Evolutionary conservation across 2,329 filamentous ascomycete species (phyloP).

Genomic region (Metarhizium humberi): DNA sequence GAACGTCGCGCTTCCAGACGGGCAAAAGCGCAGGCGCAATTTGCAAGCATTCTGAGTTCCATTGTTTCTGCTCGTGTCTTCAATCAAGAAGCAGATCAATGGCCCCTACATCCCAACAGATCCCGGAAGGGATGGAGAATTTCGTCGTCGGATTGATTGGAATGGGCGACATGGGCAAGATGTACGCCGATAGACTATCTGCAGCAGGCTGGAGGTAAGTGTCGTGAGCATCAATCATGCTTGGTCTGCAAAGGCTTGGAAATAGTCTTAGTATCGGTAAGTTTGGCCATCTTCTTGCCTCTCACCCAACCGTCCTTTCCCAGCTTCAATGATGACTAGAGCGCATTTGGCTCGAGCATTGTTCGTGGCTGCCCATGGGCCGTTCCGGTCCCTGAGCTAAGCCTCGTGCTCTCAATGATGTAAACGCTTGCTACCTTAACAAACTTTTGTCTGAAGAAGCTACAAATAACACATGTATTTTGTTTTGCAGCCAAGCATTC

Average conservation of each 20-base stretch:
- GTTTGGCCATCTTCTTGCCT: conserved; percentile 11
- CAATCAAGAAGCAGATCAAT: conserved; percentile 18
- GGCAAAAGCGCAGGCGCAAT: not conserved
- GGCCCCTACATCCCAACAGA: conserved; percentile 14
- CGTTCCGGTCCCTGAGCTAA: conserved; percentile 65
- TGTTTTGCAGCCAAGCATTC: not conserved
- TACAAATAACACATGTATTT: not conserved
- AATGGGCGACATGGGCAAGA: conserved; percentile 99
- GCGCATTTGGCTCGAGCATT: conserved; percentile 99
- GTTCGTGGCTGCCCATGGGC: conserved; percentile 50
- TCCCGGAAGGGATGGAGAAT: conserved; percentile 46
- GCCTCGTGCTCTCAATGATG: conserved; percentile 81
- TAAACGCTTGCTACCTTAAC: conserved; percentile 96
- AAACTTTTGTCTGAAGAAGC: conserved; percentile 70
- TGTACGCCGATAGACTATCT: conserved; percentile 87
- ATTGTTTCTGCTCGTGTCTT: conserved; percentile 14
- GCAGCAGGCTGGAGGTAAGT: conserved; percentile 89
- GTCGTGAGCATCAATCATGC: not conserved
- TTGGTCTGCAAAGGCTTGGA: conserved; percentile 9
- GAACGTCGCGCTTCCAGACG: not conserved
- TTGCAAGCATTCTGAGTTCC: conserved; percentile 16
- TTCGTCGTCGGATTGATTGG: conserved; percentile 90
- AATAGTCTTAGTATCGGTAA: conserved; percentile 22
- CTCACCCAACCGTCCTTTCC: conserved; percentile 6
- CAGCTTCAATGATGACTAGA: conserved; percentile 89